These are phyloP conservation scores for Xylariaceae sp. DNA, from an alignment of 2,329 filamentous ascomycete genomes.

Conservation along the genomic window DNA sequence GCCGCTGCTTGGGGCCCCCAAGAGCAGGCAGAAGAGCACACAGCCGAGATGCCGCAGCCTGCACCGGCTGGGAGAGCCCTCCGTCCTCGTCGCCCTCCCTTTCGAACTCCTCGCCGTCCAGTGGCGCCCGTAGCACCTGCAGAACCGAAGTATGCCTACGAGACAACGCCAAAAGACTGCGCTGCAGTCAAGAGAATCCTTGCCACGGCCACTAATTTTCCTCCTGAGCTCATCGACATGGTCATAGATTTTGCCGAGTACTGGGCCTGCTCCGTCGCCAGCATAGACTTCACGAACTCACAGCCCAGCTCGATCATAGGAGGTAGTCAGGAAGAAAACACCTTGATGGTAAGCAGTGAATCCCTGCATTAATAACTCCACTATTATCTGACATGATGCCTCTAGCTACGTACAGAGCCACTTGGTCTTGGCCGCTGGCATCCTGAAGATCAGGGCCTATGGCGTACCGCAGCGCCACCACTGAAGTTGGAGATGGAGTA, in stretches of 20 bases:
- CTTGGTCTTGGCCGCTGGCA: slow-evolving; percentile 36
- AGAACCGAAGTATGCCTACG: slow-evolving; percentile 11
- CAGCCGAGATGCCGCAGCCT: too few species aligned
- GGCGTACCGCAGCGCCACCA: slow-evolving; percentile 21
- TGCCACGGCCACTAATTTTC: slow-evolving; percentile 40
- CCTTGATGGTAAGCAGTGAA: too few species aligned
- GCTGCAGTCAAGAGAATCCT: slow-evolving; percentile 46
- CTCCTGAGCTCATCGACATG: slow-evolving; percentile 51
- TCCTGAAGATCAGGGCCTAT: slow-evolving; percentile 19
- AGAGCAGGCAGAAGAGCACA: too few species aligned
- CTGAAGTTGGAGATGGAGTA: slow-evolving; percentile 29
- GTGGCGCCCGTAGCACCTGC: slow-evolving; percentile 7
- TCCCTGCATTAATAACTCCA: too few species aligned
- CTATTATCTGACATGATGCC: slow-evolving; percentile 4
- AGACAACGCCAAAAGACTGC: slow-evolving; percentile 40
- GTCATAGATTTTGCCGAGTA: slow-evolving; percentile 60
- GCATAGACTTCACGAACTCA: slow-evolving; percentile 27
- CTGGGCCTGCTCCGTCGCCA: slow-evolving; percentile 50
- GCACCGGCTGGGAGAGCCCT: too few species aligned
- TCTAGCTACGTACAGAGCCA: slow-evolving; percentile 39
- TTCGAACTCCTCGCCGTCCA: slow-evolving; percentile 10
- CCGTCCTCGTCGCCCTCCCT: too few species aligned
- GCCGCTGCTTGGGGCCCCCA: too few species aligned
- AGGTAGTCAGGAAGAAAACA: too few species aligned
- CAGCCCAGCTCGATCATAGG: too few species aligned